Percentiles rank a stretch among this genome's conserved stretches.
phyloP scores from a whole-genome alignment of 108 stramenopile species.

The Parmales sp. region DNA sequence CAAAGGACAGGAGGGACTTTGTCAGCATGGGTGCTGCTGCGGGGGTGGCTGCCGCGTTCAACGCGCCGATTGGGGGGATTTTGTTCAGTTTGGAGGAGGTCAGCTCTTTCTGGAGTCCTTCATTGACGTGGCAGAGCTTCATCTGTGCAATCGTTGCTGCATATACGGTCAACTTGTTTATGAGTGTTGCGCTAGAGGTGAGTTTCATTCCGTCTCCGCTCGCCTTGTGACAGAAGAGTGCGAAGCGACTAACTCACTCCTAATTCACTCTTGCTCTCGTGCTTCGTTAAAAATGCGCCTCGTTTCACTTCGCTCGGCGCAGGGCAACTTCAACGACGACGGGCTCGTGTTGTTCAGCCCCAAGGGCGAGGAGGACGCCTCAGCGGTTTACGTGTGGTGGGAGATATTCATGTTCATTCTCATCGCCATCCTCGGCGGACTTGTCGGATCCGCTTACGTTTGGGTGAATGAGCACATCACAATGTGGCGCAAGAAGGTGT shows the following conservation, averaged over 20 bases:
- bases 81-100: conserved; percentile 74
- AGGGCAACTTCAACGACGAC: background rate
- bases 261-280: too few relatives aligned
- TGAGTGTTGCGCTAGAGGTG: conserved; percentile 18
- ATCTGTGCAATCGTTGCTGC: conserved; percentile 64
- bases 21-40: conserved; percentile 71
- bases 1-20: conserved; percentile 42
- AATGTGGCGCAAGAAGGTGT: conserved; percentile 16
- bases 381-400: conserved; percentile 16
- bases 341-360: conserved; percentile 5
- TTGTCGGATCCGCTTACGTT: conserved; percentile 55
- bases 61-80: conserved; percentile 77
- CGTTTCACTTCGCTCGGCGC: too few relatives aligned
- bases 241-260: too few relatives aligned
- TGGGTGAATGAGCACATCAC: conserved; percentile 31
- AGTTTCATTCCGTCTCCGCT: too few relatives aligned
- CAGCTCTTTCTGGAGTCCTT: conserved; percentile 51
- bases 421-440: conserved; percentile 66
- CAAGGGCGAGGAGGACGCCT: conserved; percentile 3
- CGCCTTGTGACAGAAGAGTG: too few relatives aligned
- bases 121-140: conserved; percentile 70
- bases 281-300: too few relatives aligned
- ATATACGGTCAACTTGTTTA: conserved; percentile 24
- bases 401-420: conserved; percentile 56
- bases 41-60: conserved; percentile 79